Evolutionary conservation across 2,329 filamentous ascomycete species (phyloP).

Genomic region (Venturia aucupariae): DNA sequence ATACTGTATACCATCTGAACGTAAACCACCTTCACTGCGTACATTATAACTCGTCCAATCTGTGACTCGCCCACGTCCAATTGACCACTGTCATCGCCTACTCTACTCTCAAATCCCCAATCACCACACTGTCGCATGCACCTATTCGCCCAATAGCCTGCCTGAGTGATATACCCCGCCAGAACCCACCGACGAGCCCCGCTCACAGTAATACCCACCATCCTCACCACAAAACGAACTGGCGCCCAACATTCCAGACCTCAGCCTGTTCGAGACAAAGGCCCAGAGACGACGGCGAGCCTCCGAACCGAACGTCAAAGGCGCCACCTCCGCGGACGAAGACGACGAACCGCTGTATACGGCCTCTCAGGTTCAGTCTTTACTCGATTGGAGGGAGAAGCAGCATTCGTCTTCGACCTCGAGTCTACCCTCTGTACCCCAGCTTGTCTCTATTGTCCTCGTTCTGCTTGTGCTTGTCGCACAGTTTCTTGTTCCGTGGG

Average conservation of each 20-base stretch:
- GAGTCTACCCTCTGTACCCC: constrained; percentile 16
- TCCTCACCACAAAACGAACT: constrained; percentile 4
- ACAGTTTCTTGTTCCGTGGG: constrained; percentile 29
- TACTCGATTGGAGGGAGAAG: constrained; percentile 15
- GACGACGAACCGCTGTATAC: constrained; percentile 9
- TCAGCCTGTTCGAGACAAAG: neutral
- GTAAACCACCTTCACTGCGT: no score
- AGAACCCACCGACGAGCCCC: neutral
- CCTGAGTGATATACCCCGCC: neutral
- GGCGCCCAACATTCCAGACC: constrained; percentile 4
- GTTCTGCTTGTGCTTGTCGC: constrained; percentile 27
- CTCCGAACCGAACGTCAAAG: constrained; percentile 4
- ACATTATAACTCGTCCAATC: neutral
- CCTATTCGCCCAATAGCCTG: neutral
- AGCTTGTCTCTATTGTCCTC: constrained; percentile 23
- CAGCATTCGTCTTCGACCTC: neutral
- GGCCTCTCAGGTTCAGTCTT: neutral
- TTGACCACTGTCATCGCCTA: neutral
- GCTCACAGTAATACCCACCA: neutral
- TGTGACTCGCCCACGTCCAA: neutral
- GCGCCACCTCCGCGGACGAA: neutral
- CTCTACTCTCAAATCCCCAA: neutral
- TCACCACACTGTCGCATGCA: neutral
- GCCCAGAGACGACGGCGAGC: constrained; percentile 10
- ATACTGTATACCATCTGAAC: no score